A percentile compares a stretch with the other conserved stretches of the same genome.
These are phyloP conservation scores for Lipomyces chichibuensis DNA, from an alignment of 805 yeast genomes.

Conservation along the genomic window DNA sequence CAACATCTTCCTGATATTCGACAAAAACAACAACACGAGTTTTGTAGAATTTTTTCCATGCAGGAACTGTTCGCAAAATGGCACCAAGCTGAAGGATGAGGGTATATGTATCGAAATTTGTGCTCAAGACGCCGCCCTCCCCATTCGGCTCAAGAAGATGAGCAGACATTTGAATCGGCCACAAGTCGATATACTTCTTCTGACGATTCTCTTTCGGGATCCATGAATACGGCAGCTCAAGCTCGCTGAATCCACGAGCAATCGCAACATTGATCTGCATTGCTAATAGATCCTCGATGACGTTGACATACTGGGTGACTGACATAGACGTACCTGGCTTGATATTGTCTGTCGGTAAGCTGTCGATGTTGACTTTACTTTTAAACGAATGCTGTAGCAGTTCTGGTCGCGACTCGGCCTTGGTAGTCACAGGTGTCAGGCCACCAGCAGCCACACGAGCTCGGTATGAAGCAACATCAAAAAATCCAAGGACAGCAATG, in stretches of 20 bases:
- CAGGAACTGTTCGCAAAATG: slow-evolving; percentile 87
- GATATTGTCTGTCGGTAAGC: slow-evolving; percentile 78
- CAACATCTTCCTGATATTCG: slow-evolving; percentile 69
- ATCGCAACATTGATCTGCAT: slow-evolving; percentile 92
- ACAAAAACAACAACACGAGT: slow-evolving; percentile 89
- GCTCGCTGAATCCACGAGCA: slow-evolving; percentile 78
- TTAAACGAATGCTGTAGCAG: slow-evolving; percentile 30
- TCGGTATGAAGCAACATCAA: slow-evolving; percentile 50
- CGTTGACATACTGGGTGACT: slow-evolving; percentile 85
- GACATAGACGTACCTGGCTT: slow-evolving; percentile 69
- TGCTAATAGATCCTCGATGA: slow-evolving; percentile 83
- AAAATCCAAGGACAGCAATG: slow-evolving; percentile 88
- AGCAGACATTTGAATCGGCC: slow-evolving; percentile 97
- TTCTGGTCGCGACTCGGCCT: slow-evolving; percentile 14
- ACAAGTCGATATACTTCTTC: slow-evolving; percentile 71
- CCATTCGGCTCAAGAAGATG: slow-evolving; percentile 69
- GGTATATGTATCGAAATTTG: slow-evolving; percentile 95
- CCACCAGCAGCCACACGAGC: slow-evolving; percentile 4
- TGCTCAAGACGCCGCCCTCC: slow-evolving; percentile 67
- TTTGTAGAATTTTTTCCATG: slow-evolving; percentile 78
- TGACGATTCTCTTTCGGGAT: slow-evolving; percentile 39
- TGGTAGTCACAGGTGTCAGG: slow-evolving; percentile 17
- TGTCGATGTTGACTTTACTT: slow-evolving; percentile 44
- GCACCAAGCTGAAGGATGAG: slow-evolving; percentile 92
- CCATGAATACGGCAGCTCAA: slow-evolving; percentile 60